phyloP scores from a whole-genome alignment of 306 rosid genomes.

The Corylus heterophylla region DNA sequence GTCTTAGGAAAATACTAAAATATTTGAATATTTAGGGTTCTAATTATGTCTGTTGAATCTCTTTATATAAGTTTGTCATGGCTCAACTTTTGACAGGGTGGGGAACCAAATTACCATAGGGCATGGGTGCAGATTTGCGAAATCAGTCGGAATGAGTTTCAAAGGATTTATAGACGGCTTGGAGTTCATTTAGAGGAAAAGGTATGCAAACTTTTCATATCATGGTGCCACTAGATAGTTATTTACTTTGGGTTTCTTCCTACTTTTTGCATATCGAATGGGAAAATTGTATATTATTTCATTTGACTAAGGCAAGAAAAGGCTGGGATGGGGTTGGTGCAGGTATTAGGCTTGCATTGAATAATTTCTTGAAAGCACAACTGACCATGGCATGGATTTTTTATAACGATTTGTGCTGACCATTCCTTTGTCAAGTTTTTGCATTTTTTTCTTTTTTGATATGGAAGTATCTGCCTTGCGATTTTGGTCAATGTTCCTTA shows the following conservation, averaged over 20 bases:
- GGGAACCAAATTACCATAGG: slow-evolving; percentile 62
- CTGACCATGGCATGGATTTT: background rate
- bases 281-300: background rate
- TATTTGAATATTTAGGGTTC: background rate
- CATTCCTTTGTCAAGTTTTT: background rate
- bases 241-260: slow-evolving; percentile 12
- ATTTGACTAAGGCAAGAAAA: background rate
- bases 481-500: background rate
- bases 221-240: background rate
- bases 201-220: slow-evolving; percentile 37
- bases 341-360: background rate
- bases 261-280: background rate
- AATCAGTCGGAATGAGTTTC: slow-evolving; percentile 82
- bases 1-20: background rate
- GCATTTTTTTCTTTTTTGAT: too few species aligned
- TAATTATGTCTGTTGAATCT: background rate
- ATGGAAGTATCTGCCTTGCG: background rate
- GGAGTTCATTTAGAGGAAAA: slow-evolving; percentile 78
- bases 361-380: too few species aligned
- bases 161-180: slow-evolving; percentile 81
- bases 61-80: slow-evolving; percentile 4
- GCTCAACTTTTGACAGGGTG: slow-evolving; percentile 51
- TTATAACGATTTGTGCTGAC: background rate
- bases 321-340: background rate
- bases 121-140: slow-evolving; percentile 91